These are phyloP conservation scores for Phytophthora citricola DNA, from an alignment of 352 stramenopile genomes.

Conservation along the genomic window DNA sequence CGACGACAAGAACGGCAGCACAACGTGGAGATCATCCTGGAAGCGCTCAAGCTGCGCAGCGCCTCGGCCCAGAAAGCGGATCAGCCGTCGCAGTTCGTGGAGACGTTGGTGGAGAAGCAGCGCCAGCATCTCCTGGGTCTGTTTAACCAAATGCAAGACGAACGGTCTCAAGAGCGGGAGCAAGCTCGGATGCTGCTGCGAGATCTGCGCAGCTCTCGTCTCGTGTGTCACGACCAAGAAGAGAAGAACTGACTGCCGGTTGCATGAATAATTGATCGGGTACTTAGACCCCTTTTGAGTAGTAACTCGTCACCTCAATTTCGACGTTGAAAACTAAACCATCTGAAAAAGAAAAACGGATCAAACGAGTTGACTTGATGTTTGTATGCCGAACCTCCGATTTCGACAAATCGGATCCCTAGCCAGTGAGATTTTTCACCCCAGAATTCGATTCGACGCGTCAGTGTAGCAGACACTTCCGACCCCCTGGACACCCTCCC, in stretches of 20 bases:
- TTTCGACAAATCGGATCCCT: slow-evolving; percentile 33
- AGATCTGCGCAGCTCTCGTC: slow-evolving; percentile 29
- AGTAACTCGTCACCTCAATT: slow-evolving; percentile 21
- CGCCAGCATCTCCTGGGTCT: slow-evolving; percentile 41
- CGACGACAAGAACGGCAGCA: slow-evolving; percentile 47
- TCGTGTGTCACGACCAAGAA: slow-evolving; percentile 29
- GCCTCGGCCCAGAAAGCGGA: slow-evolving; percentile 26
- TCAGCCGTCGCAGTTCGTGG: slow-evolving; percentile 37
- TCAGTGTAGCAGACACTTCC: background rate
- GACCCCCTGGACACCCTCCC: background rate
- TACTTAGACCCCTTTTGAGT: slow-evolving; percentile 16
- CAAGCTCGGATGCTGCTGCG: slow-evolving; percentile 38
- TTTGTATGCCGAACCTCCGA: slow-evolving; percentile 10
- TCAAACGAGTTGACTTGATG: slow-evolving; percentile 10
- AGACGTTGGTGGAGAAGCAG: slow-evolving; percentile 47
- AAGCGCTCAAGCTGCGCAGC: slow-evolving; percentile 43
- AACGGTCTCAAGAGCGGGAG: slow-evolving; percentile 43
- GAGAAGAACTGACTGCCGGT: slow-evolving; percentile 22
- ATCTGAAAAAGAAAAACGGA: slow-evolving; percentile 5
- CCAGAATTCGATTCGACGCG: slow-evolving; percentile 4
- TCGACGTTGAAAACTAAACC: slow-evolving; percentile 28
- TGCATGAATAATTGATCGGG: slow-evolving; percentile 14
- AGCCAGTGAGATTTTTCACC: slow-evolving; percentile 32
- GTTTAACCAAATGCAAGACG: slow-evolving; percentile 47
- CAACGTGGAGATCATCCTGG: slow-evolving; percentile 48